These are phyloP conservation scores for Diutina siamensis DNA, from an alignment of 1,139 yeast species.

Conservation along the genomic window DNA sequence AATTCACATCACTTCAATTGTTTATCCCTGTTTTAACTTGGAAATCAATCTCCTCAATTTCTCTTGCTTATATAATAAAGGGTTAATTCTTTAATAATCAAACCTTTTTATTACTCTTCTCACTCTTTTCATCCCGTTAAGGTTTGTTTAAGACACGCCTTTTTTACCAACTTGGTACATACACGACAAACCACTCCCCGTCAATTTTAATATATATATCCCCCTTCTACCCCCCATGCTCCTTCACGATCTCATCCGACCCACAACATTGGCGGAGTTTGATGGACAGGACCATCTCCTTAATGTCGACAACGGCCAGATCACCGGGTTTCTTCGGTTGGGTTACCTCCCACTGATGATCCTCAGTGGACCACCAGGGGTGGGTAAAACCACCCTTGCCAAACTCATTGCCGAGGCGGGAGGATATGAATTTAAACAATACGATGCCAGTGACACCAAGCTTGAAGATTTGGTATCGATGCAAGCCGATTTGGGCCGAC, in stretches of 20 bases:
- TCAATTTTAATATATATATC: too few relatives aligned
- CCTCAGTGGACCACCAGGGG: conserved; percentile 35
- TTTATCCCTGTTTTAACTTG: too few relatives aligned
- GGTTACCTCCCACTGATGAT: conserved; percentile 35
- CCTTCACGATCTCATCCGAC: not conserved
- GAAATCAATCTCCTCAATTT: too few relatives aligned
- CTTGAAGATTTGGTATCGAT: conserved; percentile 19
- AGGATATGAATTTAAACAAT: conserved; percentile 25
- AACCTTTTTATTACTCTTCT: too few relatives aligned
- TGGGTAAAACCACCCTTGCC: conserved; percentile 37
- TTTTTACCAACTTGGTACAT: too few relatives aligned
- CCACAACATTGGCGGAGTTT: not conserved
- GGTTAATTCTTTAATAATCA: too few relatives aligned
- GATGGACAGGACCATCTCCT: not conserved
- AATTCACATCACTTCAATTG: too few relatives aligned
- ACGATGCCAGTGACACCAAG: conserved; percentile 31
- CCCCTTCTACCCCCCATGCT: not conserved
- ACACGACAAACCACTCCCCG: too few relatives aligned
- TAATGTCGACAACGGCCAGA: not conserved
- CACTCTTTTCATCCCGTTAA: too few relatives aligned
- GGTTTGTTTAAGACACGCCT: too few relatives aligned
- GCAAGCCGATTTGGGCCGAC: conserved; percentile 15
- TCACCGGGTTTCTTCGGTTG: conserved; percentile 19
- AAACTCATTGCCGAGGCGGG: conserved; percentile 23
- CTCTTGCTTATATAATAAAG: too few relatives aligned